Conservation (phyloP, 768 basidiomycete species). For the Russula earlei region DNA sequence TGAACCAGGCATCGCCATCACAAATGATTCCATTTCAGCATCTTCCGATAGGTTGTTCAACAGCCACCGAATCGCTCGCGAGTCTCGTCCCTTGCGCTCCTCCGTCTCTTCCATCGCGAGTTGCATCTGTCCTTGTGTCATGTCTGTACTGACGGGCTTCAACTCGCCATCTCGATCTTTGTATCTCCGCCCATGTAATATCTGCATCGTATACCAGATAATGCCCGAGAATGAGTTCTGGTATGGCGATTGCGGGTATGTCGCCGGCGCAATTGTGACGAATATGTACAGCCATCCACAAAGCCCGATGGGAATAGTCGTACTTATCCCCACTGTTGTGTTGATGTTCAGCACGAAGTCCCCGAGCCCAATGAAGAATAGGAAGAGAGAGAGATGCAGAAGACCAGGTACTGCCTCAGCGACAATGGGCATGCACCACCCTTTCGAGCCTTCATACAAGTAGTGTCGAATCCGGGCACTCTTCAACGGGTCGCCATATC, state of each 20-base stretch:
- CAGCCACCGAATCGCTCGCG: background rate
- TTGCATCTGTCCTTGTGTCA: background rate
- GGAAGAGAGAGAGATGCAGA: background rate
- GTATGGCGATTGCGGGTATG: slow-evolving; percentile 4
- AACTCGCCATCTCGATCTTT: background rate
- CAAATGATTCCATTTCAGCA: background rate
- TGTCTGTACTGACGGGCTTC: background rate
- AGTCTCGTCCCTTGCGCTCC: background rate
- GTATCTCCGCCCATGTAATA: background rate
- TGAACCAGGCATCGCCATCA: background rate
- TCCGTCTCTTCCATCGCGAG: slow-evolving; percentile 7
- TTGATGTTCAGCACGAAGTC: slow-evolving; percentile 32
- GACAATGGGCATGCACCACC: background rate
- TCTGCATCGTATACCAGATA: slow-evolving; percentile 7
- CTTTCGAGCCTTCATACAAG: background rate
- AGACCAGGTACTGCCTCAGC: background rate
- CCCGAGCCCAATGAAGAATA: slow-evolving; percentile 22
- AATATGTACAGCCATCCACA: slow-evolving; percentile 13
- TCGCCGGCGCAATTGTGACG: background rate
- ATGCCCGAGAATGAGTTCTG: slow-evolving; percentile 1
- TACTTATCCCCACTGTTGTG: background rate
- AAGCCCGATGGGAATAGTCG: background rate
- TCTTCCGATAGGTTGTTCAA: background rate
- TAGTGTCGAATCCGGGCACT: background rate
- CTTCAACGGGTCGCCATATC: background rate